These are phyloP conservation scores for Xanthoconium purpureum DNA, from an alignment of 768 basidiomycete species.

Conservation along the genomic window DNA sequence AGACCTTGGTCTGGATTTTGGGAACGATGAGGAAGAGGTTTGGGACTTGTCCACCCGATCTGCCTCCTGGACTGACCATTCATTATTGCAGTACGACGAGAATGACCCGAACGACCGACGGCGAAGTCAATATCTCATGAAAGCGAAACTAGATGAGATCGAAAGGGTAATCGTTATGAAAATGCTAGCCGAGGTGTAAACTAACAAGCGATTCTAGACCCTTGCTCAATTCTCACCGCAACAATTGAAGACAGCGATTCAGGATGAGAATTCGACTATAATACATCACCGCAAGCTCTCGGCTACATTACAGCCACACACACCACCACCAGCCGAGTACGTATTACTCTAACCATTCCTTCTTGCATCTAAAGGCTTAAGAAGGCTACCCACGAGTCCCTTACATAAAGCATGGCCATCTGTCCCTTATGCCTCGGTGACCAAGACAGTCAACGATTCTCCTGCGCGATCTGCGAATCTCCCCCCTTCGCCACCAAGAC, in stretches of 20 bases:
- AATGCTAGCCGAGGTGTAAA: not conserved
- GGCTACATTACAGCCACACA: constrained; percentile 8
- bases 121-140: constrained; percentile 72
- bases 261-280: constrained; percentile 22
- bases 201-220: constrained; percentile 39
- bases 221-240: constrained; percentile 68
- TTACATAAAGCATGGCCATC: constrained; percentile 40
- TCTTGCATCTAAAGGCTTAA: constrained; percentile 7
- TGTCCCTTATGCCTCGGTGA: constrained; percentile 40
- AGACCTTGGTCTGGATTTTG: constrained; percentile 41
- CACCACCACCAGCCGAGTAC: constrained; percentile 18
- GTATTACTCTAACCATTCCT: constrained; percentile 10
- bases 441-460: constrained; percentile 17
- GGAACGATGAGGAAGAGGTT: constrained; percentile 43
- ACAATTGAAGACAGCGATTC: constrained; percentile 21
- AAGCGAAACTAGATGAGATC: constrained; percentile 73
- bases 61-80: constrained; percentile 13
- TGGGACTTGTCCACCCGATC: constrained; percentile 19
- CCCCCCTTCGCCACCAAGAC: constrained; percentile 55
- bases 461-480: constrained; percentile 22
- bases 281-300: constrained; percentile 20
- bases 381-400: constrained; percentile 10
- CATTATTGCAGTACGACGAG: constrained; percentile 52
- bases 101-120: constrained; percentile 72
- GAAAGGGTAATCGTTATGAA: constrained; percentile 51